Conservation (phyloP, 2,329 filamentous ascomycete species). For the Phyllosticta citrichinensis region DNA sequence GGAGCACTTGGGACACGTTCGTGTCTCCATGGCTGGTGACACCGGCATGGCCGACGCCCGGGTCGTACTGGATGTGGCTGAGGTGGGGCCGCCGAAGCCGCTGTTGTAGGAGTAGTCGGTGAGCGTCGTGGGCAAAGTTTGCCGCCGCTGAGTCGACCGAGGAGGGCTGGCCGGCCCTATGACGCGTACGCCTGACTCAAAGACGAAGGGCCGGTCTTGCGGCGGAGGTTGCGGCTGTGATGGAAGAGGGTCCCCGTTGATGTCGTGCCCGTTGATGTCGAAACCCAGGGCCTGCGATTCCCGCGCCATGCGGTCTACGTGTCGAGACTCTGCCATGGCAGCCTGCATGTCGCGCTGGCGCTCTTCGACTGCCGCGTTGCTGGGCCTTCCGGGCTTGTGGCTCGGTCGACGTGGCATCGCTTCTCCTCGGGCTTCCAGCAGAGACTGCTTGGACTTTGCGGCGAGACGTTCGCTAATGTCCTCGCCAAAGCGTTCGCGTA, state of each 20-base stretch:
- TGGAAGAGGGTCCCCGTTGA: slow-evolving; percentile 7
- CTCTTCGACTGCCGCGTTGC: slow-evolving; percentile 3
- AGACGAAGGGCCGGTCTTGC: slow-evolving; percentile 12
- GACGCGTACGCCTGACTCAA: slow-evolving; percentile 11
- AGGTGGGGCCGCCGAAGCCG: slow-evolving; percentile 7
- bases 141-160: slow-evolving; percentile 1
- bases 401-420: slow-evolving; percentile 5
- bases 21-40: slow-evolving; percentile 5
- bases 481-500: slow-evolving; percentile 11
- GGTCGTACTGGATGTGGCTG: slow-evolving; percentile 6
- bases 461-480: slow-evolving; percentile 11
- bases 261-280: slow-evolving; percentile 8
- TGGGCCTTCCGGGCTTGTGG: slow-evolving; percentile 10
- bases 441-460: slow-evolving; percentile 10
- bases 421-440: slow-evolving; percentile 11
- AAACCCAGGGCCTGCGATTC: slow-evolving; percentile 1
- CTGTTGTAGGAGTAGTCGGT: slow-evolving; percentile 8
- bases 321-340: slow-evolving; percentile 7
- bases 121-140: slow-evolving; percentile 3
- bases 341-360: slow-evolving; percentile 9
- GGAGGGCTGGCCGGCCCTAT: slow-evolving; percentile 10
- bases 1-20: slow-evolving; percentile 1
- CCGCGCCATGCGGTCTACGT: slow-evolving; percentile 6
- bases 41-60: slow-evolving; percentile 1
- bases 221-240: neutral